Evolutionary conservation across 768 basidiomycete species (phyloP).

Genomic region (Leucosporidium scottii): DNA sequence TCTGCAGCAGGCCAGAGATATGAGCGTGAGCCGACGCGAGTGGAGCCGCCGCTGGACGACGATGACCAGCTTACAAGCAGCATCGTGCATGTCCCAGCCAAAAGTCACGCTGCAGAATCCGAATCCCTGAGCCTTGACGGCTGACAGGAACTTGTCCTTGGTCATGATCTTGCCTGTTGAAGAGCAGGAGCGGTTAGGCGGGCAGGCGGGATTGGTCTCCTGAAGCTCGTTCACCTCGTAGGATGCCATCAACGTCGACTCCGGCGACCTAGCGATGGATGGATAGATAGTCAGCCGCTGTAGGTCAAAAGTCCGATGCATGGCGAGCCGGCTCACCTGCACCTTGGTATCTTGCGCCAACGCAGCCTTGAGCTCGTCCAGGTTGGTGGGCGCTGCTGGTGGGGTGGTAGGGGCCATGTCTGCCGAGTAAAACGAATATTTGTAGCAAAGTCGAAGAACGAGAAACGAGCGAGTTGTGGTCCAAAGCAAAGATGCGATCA

Average conservation of each 20-base stretch:
- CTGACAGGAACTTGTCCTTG: slow-evolving; percentile 81
- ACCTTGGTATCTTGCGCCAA: slow-evolving; percentile 50
- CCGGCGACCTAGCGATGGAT: slow-evolving; percentile 28
- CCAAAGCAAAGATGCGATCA: too few relatives aligned
- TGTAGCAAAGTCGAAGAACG: too few relatives aligned
- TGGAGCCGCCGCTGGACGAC: neutral
- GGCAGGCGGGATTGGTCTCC: too few relatives aligned
- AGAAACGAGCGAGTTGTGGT: too few relatives aligned
- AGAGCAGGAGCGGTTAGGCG: too few relatives aligned
- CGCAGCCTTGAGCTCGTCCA: slow-evolving; percentile 54
- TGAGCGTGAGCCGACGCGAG: neutral
- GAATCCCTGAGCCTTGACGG: slow-evolving; percentile 64
- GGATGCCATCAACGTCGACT: slow-evolving; percentile 71
- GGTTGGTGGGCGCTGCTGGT: slow-evolving; percentile 45
- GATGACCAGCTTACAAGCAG: slow-evolving; percentile 47
- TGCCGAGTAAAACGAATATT: too few relatives aligned
- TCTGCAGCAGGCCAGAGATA: slow-evolving; percentile 39
- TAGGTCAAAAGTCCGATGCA: too few relatives aligned
- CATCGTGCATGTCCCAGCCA: slow-evolving; percentile 73
- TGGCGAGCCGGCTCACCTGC: slow-evolving; percentile 1
- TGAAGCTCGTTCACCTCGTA: slow-evolving; percentile 53
- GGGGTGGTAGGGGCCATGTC: too few relatives aligned
- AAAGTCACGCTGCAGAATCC: slow-evolving; percentile 61
- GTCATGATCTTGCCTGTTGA: slow-evolving; percentile 50
- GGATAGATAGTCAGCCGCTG: too few relatives aligned